Conservation (phyloP, 2,329 filamentous ascomycete species). For the Tolypocladium amazonense region DNA sequence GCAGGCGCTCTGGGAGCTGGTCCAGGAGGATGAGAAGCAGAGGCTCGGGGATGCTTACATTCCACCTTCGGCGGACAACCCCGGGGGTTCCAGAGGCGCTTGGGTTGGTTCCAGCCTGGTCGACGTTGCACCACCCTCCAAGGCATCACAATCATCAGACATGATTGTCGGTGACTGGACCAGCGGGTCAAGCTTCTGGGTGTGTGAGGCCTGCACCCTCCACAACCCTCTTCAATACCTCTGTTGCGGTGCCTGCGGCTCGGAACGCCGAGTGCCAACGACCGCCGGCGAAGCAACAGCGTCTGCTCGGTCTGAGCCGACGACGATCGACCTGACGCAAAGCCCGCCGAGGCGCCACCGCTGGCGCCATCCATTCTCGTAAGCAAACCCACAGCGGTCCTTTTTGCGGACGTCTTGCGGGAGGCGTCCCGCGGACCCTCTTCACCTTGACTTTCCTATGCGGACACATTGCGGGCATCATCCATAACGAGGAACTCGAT, state of each 20-base stretch:
- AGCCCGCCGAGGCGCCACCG: slow-evolving; percentile 16
- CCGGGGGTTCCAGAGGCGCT: slow-evolving; percentile 32
- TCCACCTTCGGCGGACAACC: slow-evolving; percentile 36
- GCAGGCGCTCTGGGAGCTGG: slow-evolving; percentile 74
- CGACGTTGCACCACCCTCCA: not conserved
- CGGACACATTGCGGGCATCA: not conserved
- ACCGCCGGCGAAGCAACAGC: slow-evolving; percentile 8
- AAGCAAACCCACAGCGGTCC: not conserved
- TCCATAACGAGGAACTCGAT: not conserved
- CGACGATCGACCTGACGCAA: slow-evolving; percentile 23
- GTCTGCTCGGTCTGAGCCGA: slow-evolving; percentile 5
- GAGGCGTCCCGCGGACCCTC: not conserved
- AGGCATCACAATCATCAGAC: not conserved
- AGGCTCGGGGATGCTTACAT: slow-evolving; percentile 47
- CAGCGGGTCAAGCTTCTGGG: slow-evolving; percentile 28
- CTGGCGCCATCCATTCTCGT: not conserved
- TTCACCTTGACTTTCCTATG: not conserved
- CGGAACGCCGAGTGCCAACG: slow-evolving; percentile 21
- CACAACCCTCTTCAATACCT: slow-evolving; percentile 40
- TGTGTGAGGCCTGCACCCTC: slow-evolving; percentile 45
- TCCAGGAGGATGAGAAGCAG: slow-evolving; percentile 58
- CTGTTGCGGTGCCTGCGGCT: slow-evolving; percentile 46
- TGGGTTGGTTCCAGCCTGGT: slow-evolving; percentile 14
- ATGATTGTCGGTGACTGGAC: not conserved
- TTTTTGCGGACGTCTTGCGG: slow-evolving; percentile 39